Percentiles rank a stretch among this genome's conserved stretches.
Conservation (phyloP, 768 basidiomycete species). For the Mycena leptocephala region DNA sequence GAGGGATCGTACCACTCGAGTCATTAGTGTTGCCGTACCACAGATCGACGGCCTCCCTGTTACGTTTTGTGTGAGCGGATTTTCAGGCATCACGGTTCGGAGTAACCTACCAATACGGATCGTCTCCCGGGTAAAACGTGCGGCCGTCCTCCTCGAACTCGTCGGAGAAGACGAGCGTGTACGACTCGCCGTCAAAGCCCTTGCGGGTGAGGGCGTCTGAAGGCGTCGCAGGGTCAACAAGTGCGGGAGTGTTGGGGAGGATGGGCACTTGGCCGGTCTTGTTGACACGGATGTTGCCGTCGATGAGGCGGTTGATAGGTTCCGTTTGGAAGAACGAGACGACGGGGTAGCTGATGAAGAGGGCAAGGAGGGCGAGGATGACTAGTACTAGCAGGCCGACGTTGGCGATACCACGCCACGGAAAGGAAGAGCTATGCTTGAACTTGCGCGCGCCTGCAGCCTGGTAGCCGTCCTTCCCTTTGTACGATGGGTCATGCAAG, state of each 20-base stretch:
- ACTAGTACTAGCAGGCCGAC: constrained; percentile 78
- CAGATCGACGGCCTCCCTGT: constrained; percentile 79
- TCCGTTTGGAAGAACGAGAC: constrained; percentile 62
- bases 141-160: constrained; percentile 82
- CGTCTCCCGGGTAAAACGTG: constrained; percentile 72
- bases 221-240: constrained; percentile 85
- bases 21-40: constrained; percentile 85
- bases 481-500: constrained; percentile 73
- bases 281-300: constrained; percentile 80
- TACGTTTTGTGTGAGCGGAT: constrained; percentile 55
- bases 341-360: constrained; percentile 92
- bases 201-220: constrained; percentile 67
- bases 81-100: background rate
- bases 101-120: constrained; percentile 31
- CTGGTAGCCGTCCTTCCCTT: constrained; percentile 39
- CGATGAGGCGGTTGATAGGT: constrained; percentile 61
- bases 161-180: constrained; percentile 83
- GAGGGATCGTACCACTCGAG: constrained; percentile 84
- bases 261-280: constrained; percentile 77
- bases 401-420: constrained; percentile 73
- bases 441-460: constrained; percentile 20
- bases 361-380: constrained; percentile 71
- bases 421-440: constrained; percentile 50
- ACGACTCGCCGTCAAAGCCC: constrained; percentile 82
- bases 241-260: constrained; percentile 52